These are phyloP conservation scores for Seiridium unicorne DNA, from an alignment of 2,329 filamentous ascomycete species.

Conservation along the genomic window DNA sequence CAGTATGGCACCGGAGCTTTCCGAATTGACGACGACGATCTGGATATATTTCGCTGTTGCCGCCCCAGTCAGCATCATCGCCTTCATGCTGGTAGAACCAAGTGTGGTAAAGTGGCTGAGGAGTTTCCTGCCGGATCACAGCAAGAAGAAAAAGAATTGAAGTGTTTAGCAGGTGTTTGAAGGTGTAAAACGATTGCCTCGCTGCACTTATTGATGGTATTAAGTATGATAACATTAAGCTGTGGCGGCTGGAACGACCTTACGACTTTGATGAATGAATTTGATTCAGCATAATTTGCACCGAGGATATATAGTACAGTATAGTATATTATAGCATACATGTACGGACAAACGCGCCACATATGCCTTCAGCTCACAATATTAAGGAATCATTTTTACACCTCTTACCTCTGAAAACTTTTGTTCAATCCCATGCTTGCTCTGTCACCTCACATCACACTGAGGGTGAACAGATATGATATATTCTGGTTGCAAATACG, in stretches of 20 bases:
- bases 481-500: no score
- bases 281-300: not conserved
- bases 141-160: not conserved
- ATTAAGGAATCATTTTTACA: no score
- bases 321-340: no score
- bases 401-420: no score
- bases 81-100: constrained; percentile 11
- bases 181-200: not conserved
- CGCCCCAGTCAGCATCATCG: constrained; percentile 17
- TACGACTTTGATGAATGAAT: not conserved
- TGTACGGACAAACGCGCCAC: no score
- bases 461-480: no score
- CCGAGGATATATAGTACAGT: no score
- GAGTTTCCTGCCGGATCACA: not conserved
- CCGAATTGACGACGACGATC: constrained; percentile 15
- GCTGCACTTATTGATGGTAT: not conserved
- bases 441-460: no score
- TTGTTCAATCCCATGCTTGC: no score
- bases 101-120: not conserved
- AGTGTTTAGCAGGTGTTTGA: not conserved
- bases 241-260: not conserved
- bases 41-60: constrained; percentile 23
- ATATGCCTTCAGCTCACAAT: no score
- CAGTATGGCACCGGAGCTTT: constrained; percentile 19
- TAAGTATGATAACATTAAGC: not conserved